These are phyloP conservation scores for Teunomyces atbi DNA, from an alignment of 805 yeast genomes.

Conservation along the genomic window DNA sequence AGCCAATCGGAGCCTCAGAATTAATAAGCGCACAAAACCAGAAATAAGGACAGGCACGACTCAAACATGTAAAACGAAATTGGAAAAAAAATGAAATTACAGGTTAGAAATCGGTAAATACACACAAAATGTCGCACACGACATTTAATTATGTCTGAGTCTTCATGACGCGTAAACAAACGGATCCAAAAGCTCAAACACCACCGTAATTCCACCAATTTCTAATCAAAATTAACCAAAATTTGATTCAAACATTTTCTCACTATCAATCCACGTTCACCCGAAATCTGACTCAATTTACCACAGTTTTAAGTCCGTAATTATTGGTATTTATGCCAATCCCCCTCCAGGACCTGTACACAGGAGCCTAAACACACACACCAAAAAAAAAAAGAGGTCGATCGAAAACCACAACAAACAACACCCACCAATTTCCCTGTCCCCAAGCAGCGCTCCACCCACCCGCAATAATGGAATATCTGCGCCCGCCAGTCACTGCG, in stretches of 20 bases:
- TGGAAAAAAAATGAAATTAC: neutral
- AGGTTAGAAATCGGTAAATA: too few species aligned
- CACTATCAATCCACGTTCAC: neutral
- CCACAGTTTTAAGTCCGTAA: too few species aligned
- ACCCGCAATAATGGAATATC: constrained; percentile 12
- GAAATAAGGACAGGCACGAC: neutral
- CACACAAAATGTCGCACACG: too few species aligned
- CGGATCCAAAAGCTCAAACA: neutral
- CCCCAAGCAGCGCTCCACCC: neutral
- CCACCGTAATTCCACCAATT: neutral
- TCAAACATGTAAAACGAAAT: neutral
- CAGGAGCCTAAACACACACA: neutral
- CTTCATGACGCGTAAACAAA: neutral
- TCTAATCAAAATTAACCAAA: too few species aligned
- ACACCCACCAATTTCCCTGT: neutral
- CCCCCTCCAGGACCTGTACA: neutral
- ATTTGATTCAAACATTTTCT: too few species aligned
- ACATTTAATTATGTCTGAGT: too few species aligned
- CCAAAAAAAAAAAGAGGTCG: neutral
- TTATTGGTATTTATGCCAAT: neutral
- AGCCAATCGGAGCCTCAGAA: neutral
- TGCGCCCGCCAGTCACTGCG: constrained; percentile 26
- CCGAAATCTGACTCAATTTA: neutral
- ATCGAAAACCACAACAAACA: constrained; percentile 4
- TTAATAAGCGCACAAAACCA: neutral